Base-by-base conservation (phyloP, 805 yeast genomes). In the Gaillardinia entomophila region DNA sequence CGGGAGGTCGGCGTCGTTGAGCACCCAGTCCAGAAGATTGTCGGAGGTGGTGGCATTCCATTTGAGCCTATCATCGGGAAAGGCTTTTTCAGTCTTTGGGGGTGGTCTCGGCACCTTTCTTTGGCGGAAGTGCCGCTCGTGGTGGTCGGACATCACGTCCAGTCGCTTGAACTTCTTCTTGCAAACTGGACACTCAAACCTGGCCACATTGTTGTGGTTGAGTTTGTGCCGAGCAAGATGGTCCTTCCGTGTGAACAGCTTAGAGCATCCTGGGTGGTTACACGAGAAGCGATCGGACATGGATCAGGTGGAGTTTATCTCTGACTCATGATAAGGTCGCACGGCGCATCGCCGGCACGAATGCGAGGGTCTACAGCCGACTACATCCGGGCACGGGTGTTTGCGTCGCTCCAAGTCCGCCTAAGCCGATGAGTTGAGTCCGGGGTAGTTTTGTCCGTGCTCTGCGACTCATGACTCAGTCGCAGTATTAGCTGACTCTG, bases 191-290 rank as follows among this genome's bases (percentile, higher is more conserved):
- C 38, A 35, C 12, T 26, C 24, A 18, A 30, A 19, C 10, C 10
- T 19, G 6, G 22, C 31, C n/a, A 14, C 12, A 16, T 35, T 31
- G 12, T 16, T 17, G 20, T 35, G 38, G 30, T 31, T 35, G 14
- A 35, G 15, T 12, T 23, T 25, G 16, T 35, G 38, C 6, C 38
- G 15, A 12, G 25, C 19, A 18, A 35, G 32, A 24, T 35, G 58
- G 33, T 57, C 70, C 27, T 67, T 47, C 30, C 60, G 60, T 14
- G 56, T 56, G 6, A 49, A 49, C 17, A 34, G 20, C 42, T 49
- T 49, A 17, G 30, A 36, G 36, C 54, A 49, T 16, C 49, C 49
- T 10, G 49, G 52, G 34, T 37, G 42, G 12, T 37, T 32, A 27
- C 53, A 48, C 8, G 14, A 23, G 24, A 36, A 36, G 12, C 22